A percentile compares a stretch with the other conserved stretches of the same genome.
Conservation (phyloP, 2,329 filamentous ascomycete species). For the Botrytis hyacinthi region DNA sequence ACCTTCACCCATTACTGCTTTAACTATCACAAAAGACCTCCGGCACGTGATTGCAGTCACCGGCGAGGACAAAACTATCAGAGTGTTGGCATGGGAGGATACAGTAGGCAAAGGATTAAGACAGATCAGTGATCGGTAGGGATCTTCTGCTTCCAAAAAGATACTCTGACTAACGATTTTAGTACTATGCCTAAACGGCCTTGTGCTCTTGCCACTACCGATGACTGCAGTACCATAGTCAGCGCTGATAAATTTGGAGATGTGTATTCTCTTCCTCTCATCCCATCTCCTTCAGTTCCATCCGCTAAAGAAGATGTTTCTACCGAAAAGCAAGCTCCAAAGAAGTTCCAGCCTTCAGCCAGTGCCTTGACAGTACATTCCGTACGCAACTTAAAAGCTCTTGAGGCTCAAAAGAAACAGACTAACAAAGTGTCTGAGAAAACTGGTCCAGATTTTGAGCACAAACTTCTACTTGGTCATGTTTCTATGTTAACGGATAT, state of each 20-base stretch:
- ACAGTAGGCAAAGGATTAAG: conserved; percentile 51
- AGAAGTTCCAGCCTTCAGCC: conserved; percentile 49
- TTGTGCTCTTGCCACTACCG: conserved; percentile 68
- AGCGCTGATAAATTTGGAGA: conserved; percentile 96
- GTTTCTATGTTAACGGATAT: conserved; percentile 91
- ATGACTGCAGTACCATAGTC: conserved; percentile 70
- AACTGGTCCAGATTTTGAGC: conserved; percentile 58
- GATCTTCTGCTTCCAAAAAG: conserved; percentile 7
- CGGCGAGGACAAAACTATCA: conserved; percentile 86
- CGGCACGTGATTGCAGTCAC: conserved; percentile 74
- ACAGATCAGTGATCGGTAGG: conserved; percentile 70
- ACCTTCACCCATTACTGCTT: conserved; percentile 64
- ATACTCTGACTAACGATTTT: conserved; percentile 6
- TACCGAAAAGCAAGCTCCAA: conserved; percentile 28
- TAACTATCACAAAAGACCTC: conserved; percentile 63
- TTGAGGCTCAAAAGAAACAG: conserved; percentile 56
- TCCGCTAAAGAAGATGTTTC: conserved; percentile 24
- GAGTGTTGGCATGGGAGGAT: conserved; percentile 70
- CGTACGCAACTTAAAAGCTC: conserved; percentile 58
- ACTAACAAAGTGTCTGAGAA: conserved; percentile 38
- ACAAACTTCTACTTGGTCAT: conserved; percentile 81
- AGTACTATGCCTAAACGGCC: conserved; percentile 85
- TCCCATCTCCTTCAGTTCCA: conserved; percentile 39
- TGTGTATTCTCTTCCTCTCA: conserved; percentile 81
- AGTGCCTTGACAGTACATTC: conserved; percentile 63